Base-by-base conservation (phyloP, 495 filamentous ascomycete genomes). In the Penicillium paxilli region DNA sequence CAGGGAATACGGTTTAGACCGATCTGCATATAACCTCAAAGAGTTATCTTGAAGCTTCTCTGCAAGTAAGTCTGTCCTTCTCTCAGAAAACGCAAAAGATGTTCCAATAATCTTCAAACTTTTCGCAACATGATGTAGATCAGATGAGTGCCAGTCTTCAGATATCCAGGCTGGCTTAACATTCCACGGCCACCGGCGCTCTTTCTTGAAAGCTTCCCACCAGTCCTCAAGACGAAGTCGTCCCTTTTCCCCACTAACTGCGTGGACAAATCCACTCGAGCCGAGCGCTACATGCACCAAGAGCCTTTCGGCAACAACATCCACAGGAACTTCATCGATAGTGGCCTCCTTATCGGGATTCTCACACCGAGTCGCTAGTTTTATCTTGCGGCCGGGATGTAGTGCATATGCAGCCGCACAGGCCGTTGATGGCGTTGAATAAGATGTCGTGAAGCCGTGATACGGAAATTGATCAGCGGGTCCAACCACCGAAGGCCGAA, bases 261-360 rank as follows among this genome's bases (percentile, higher is more conserved):
- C 70, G 47, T 73, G 70, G 3, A 73, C 52, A 22, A 35, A 59
- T 12, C 64, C 66, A 22, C 23, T 58, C 1, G 62, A 64, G 0
- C 61, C 58, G 0, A 49, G 4, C 2, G 64, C 66, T 4, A 62
- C 48, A 51, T 73, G 70, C 4, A 59, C 53, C 1, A 71, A 50
- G 0, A 63, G 44, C 19, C 66, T 49, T 33, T 71, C 68, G 1
- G 57, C 68, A 0, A 71, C 70, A 0, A 71, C 62, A 41, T 73
- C 70, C 11, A 73, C 63, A 2, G 68, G 68, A 7, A 73, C 66
- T 40, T 71, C 68, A 25, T 73, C 70, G 21, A 64, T 59, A 1
- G 60, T 66, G 2, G 58, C 54, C 9, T 72, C 57, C 32, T 49
- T n/a, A 1, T 63, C 49, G 2, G 69, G 69, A 7, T 68, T 45